Evolutionary conservation across 345 rosid genomes (phyloP).

Genomic region (Eucalyptus curtisii): DNA sequence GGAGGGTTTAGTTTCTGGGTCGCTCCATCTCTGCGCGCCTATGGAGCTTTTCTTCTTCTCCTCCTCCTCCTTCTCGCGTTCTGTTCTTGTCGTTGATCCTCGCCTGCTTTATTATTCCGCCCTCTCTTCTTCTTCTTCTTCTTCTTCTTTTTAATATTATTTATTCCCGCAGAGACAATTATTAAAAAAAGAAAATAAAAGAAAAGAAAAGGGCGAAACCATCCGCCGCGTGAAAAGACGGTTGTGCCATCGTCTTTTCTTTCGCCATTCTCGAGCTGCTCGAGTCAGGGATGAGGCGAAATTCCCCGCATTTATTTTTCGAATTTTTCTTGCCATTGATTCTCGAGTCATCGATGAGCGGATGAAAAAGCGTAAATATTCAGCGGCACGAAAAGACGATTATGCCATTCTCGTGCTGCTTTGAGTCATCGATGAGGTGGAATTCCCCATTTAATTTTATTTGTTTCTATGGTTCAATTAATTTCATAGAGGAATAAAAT

Average conservation of each 20-base stretch:
- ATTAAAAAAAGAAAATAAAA: background rate
- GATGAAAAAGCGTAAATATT: background rate
- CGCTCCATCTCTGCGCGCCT: background rate
- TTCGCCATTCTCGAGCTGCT: background rate
- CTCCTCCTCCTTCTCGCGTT: background rate
- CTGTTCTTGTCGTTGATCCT: background rate
- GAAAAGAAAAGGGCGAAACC: background rate
- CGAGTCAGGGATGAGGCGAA: background rate
- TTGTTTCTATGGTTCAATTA: background rate
- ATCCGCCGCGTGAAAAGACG: background rate
- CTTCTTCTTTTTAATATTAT: accelerated
- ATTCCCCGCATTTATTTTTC: background rate
- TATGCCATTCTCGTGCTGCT: background rate
- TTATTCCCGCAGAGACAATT: background rate
- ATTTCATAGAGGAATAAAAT: background rate
- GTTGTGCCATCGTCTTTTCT: background rate
- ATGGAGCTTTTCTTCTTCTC: background rate
- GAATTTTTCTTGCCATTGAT: background rate
- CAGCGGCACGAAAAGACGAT: background rate
- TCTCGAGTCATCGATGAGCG: background rate
- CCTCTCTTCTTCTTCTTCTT: too few relatives aligned
- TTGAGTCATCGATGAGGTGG: background rate
- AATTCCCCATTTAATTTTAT: background rate
- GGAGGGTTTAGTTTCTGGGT: background rate
- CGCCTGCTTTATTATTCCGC: background rate